Evolutionary conservation across 805 yeast genomes (phyloP), one percentile per base, ranked within the genome.

Genomic region (Candida piceae): DNA sequence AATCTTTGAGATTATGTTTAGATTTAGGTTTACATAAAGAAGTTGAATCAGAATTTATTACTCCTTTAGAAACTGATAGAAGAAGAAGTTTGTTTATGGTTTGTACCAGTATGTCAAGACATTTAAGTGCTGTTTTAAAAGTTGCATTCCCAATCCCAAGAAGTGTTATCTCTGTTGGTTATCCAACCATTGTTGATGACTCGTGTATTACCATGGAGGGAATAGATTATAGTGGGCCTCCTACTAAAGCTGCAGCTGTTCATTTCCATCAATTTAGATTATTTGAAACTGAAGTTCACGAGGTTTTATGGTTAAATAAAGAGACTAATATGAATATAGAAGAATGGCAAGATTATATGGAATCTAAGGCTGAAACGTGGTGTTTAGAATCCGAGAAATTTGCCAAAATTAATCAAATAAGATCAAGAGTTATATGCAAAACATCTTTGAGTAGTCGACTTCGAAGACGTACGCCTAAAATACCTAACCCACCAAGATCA

Each of bases 211-310:
- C 45, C 7, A 23, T 19, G 3, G 35, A 30, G 5, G 45, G 43
- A 7, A 38, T 44, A 19, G 34, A 38, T 28, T 16, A 25, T 32
- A 31, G 29, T 12, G 48, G 45, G 13, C 45, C 45, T 7, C 36
- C 32, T 13, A 41, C 48, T 4, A 44, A 44, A 30, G 48, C 45
- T 5, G 45, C 48, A 5, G 48, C 43, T 31, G 29, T 44, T 18
- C 48, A 44, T 21, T 44, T 44, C 24, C 32, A 38, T 18, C 45
- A 41, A 18, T 44, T 44, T 29, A 29, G 48, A 16, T 25, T 41
- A 9, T 38, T 23, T 17, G 48, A 44, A 20, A 44, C 36, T 20
- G 48, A 44, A 30, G 45, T 41, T 6, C 41, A 44, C 29, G 45
- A 44, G 20, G 48, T 44, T 7, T 25, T 44, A 16, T 44, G 48